A percentile compares a stretch with the other conserved stretches of the same genome.
phyloP scores from a whole-genome alignment of 192 early-diverging fungal species.

The Spizellomyces sp. region DNA sequence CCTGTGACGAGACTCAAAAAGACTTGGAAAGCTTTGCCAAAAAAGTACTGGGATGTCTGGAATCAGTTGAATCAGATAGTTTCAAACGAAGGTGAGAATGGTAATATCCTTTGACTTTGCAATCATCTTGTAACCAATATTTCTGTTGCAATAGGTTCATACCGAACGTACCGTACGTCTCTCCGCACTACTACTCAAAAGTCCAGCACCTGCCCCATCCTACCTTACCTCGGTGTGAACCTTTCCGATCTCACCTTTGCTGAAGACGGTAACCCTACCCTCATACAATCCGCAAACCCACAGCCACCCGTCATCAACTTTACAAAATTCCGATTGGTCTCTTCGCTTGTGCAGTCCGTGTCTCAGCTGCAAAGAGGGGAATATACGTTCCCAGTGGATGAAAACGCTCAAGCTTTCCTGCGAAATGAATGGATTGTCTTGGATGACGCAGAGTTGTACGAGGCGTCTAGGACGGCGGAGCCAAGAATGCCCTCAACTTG shows the following conservation, averaged over 20 bases:
- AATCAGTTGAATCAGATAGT: conserved; percentile 58
- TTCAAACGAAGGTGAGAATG: conserved; percentile 66
- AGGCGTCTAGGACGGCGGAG: conserved; percentile 4
- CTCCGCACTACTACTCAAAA: background rate
- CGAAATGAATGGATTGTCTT: conserved; percentile 37
- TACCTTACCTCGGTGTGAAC: conserved; percentile 81
- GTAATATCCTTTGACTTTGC: conserved; percentile 38
- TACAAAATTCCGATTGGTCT: conserved; percentile 48
- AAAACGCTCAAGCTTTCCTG: conserved; percentile 34
- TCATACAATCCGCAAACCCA: conserved; percentile 26
- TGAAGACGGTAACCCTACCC: conserved; percentile 80
- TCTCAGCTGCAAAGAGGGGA: conserved; percentile 28
- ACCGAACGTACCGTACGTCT: conserved; percentile 43
- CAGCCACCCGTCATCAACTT: conserved; percentile 44
- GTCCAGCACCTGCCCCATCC: conserved; percentile 50
- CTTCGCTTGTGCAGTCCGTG: conserved; percentile 34
- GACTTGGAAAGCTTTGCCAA: conserved; percentile 65
- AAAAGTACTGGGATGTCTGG: conserved; percentile 69
- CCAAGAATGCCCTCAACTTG: conserved; percentile 1
- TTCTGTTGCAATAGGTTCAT: conserved; percentile 38
- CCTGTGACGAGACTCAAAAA: conserved; percentile 70
- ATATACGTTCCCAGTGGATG: conserved; percentile 36
- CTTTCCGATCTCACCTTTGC: conserved; percentile 83
- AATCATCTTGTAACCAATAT: conserved; percentile 7
- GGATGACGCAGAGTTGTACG: conserved; percentile 47